These are phyloP conservation scores for Candida ovalis DNA, from an alignment of 805 yeast genomes.

Conservation along the genomic window DNA sequence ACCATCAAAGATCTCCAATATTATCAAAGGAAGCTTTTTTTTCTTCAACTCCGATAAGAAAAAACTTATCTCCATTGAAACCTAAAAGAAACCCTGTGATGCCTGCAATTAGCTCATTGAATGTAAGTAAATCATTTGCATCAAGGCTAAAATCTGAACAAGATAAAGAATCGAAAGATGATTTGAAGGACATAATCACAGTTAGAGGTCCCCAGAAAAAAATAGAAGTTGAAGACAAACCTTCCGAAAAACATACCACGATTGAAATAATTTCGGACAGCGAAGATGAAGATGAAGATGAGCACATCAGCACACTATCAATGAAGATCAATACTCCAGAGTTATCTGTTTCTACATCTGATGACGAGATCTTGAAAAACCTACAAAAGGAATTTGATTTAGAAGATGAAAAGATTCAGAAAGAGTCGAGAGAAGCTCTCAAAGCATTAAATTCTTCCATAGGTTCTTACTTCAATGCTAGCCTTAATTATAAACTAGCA, in stretches of 20 bases:
- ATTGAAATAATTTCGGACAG: background rate
- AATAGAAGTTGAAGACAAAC: background rate
- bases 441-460: constrained; percentile 9
- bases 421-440: constrained; percentile 22
- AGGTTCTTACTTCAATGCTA: constrained; percentile 3
- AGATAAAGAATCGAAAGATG: background rate
- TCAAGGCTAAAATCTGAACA: constrained; percentile 6
- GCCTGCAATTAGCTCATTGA: constrained; percentile 9
- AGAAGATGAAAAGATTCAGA: constrained; percentile 20
- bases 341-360: constrained; percentile 5
- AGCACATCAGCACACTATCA: background rate
- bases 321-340: constrained; percentile 19
- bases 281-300: background rate
- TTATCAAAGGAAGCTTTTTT: constrained; percentile 3
- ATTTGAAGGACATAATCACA: background rate
- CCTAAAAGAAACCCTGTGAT: constrained; percentile 4
- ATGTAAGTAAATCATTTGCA: constrained; percentile 14
- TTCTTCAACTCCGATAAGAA: constrained; percentile 18
- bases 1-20: constrained; percentile 4
- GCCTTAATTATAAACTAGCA: constrained; percentile 8
- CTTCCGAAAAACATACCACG: background rate
- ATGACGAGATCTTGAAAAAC: constrained; percentile 17
- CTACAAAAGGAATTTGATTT: constrained; percentile 21
- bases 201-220: background rate
- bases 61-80: constrained; percentile 3